Evolutionary conservation across 331 rosid genomes (phyloP).

Genomic region (Phaseolus coccineus): DNA sequence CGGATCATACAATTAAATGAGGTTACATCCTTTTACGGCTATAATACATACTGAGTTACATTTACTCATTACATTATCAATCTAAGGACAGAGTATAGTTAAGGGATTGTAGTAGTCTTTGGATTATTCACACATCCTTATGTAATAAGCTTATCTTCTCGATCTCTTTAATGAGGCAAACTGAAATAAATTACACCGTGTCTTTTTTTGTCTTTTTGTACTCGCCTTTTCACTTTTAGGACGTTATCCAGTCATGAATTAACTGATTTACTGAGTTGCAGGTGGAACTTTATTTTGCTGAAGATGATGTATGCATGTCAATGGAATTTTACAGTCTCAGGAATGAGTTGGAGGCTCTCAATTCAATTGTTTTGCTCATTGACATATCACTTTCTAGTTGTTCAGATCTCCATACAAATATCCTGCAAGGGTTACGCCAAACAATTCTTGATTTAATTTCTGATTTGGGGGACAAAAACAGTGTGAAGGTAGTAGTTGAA

Average conservation of each 20-base stretch:
- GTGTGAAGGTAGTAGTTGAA: conserved; percentile 49
- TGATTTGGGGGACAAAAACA: conserved; percentile 52
- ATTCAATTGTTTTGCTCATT: conserved; percentile 63
- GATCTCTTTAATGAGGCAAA: conserved; percentile 31
- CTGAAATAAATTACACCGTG: conserved; percentile 20
- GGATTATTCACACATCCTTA: conserved; percentile 13
- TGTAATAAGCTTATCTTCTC: conserved; percentile 9
- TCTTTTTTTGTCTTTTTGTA: neutral
- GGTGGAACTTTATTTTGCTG: conserved; percentile 90
- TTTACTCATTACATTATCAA: conserved; percentile 36
- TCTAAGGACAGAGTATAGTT: conserved; percentile 33
- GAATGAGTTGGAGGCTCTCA: conserved; percentile 82
- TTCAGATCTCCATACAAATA: conserved; percentile 45
- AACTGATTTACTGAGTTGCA: conserved; percentile 53
- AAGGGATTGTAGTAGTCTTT: conserved; percentile 13
- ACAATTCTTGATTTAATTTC: conserved; percentile 55
- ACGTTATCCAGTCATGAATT: conserved; percentile 40
- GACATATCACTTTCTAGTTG: conserved; percentile 57
- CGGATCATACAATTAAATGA: conserved; percentile 78
- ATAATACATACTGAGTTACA: conserved; percentile 29
- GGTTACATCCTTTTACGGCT: conserved; percentile 56
- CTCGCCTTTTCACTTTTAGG: conserved; percentile 17
- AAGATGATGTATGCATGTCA: conserved; percentile 53
- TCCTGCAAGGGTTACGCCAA: conserved; percentile 56
- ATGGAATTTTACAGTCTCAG: conserved; percentile 73